A percentile compares a stretch with the other conserved stretches of the same genome.
Conservation (phyloP, 2,329 filamentous ascomycete species). For the Dryadomyces quercus-mongolicae region DNA sequence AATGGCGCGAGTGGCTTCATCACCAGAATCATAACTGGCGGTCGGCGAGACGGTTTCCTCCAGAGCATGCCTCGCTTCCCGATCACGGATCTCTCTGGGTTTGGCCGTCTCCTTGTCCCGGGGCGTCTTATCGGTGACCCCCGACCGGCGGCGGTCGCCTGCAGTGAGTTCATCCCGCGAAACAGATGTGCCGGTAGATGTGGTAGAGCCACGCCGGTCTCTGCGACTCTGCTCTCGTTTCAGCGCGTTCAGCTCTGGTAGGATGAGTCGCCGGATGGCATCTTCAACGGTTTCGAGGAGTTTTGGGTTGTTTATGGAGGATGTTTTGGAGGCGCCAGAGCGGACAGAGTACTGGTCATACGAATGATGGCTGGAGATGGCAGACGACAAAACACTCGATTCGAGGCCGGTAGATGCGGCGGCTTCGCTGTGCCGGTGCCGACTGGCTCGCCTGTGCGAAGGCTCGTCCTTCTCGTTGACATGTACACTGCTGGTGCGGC, state of each 20-base stretch:
- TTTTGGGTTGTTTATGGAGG: constrained; percentile 86
- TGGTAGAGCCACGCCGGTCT: constrained; percentile 54
- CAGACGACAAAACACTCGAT: constrained; percentile 42
- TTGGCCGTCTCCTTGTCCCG: constrained; percentile 14
- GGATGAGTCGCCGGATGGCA: constrained; percentile 75
- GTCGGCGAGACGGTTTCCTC: constrained; percentile 28
- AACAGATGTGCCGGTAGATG: constrained; percentile 40
- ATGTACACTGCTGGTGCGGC: constrained; percentile 33
- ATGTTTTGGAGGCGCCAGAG: constrained; percentile 36
- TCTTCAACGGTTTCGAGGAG: constrained; percentile 86
- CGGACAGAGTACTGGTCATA: constrained; percentile 41
- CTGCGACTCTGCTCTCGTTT: constrained; percentile 81
- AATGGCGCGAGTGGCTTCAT: constrained; percentile 7
- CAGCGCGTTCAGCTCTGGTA: constrained; percentile 83
- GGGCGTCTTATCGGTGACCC: constrained; percentile 37
- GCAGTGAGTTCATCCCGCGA: constrained; percentile 42
- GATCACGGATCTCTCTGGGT: constrained; percentile 33
- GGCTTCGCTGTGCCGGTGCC: constrained; percentile 38
- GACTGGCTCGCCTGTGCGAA: constrained; percentile 37
- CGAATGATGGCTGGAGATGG: constrained; percentile 42
- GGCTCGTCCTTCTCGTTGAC: constrained; percentile 35
- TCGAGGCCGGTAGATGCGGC: constrained; percentile 36
- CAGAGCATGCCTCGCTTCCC: constrained; percentile 43
- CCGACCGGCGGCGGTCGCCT: constrained; percentile 48
- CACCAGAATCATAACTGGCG: constrained; percentile 24